phyloP scores from a whole-genome alignment of 2,329 filamentous ascomycete species.

The Biscogniauxia mediterranea region DNA sequence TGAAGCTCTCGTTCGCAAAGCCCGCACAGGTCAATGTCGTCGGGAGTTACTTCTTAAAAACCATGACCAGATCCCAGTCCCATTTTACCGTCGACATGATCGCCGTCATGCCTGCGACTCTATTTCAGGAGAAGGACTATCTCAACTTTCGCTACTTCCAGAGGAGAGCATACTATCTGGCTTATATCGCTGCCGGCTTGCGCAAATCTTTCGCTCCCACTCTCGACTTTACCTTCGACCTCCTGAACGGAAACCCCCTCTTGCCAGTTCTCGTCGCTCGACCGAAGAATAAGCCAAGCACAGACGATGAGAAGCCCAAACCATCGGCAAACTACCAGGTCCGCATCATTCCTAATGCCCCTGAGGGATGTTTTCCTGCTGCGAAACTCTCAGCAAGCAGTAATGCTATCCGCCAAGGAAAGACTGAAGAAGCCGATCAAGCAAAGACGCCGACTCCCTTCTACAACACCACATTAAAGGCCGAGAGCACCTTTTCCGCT shows the following conservation, averaged over 20 bases:
- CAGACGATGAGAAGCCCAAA: constrained; percentile 21
- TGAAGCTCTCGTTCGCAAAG: constrained; percentile 75
- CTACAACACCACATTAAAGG: constrained; percentile 84
- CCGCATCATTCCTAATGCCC: constrained; percentile 73
- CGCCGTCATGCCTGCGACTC: constrained; percentile 73
- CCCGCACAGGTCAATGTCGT: constrained; percentile 81
- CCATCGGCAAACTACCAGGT: constrained; percentile 51
- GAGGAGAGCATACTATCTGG: constrained; percentile 88
- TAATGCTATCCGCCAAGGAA: constrained; percentile 64
- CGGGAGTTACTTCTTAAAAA: constrained; percentile 80
- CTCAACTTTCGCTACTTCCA: constrained; percentile 92
- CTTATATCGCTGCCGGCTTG: constrained; percentile 72
- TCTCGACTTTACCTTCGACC: constrained; percentile 61
- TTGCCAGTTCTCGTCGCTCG: constrained; percentile 63
- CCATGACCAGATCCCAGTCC: constrained; percentile 63
- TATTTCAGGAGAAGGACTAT: constrained; percentile 95
- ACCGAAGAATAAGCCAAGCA: constrained; percentile 33
- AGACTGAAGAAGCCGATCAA: constrained; percentile 43
- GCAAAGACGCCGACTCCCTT: constrained; percentile 64
- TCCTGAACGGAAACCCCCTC: constrained; percentile 70
- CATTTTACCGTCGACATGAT: constrained; percentile 73
- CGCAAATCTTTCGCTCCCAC: constrained; percentile 53
- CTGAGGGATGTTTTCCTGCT: constrained; percentile 66
- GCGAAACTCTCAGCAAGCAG: constrained; percentile 69
- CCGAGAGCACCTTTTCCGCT: constrained; percentile 68